Evolutionary conservation across 2,329 filamentous ascomycete genomes (phyloP), one percentile per base, ranked within the genome.

Genomic region (Didymosphaeria variabile): DNA sequence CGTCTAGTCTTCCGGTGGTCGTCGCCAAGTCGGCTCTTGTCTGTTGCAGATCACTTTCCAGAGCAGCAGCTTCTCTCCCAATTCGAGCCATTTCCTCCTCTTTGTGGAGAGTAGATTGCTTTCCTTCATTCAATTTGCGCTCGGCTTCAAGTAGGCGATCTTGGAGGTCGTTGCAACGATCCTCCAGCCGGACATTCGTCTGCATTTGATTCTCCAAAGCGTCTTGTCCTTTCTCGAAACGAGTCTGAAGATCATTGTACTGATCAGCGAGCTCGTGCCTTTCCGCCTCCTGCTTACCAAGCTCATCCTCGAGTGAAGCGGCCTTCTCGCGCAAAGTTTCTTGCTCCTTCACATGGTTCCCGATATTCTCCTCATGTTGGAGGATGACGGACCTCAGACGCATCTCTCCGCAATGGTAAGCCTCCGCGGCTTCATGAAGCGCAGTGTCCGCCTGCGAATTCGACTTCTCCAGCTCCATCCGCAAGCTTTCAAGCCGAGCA

Each of bases 401-500:
- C 3, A 85, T 63, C 47, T 86, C 81, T 59, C 72, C 72, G 9
- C 52, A 51, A n/a, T 67, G 62, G 46, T 66, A 68, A 0, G 61
- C 60, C 47, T 75, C 67, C n/a, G 68, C 52, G 67, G 68, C 57
- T 38, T 65, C 57, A 17, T 51, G 54, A 6, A 76, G 49, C 15
- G 65, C 59, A 12, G 78, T 71, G 9, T 77, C 70, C 3, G 76
- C 79, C 23, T 73, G 63, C 19, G 61, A 64, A 4, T 72, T 76
- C 13, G 79, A 76, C 3, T 77, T 66, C 13, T 77, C 72, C n/a
- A 83, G 69, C n/a, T 80, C 71, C 8, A 64, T 60, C n/a, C 76
- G 71, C 4, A 79, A 57, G n/a, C 66, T 59, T 73, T 71, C 21
- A 79, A 67, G 56, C 63, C 75, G 64, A 29, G 68, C 64, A 13